phyloP scores from a whole-genome alignment of 2,329 filamentous ascomycete genomes.

The Zarea fungicola region DNA sequence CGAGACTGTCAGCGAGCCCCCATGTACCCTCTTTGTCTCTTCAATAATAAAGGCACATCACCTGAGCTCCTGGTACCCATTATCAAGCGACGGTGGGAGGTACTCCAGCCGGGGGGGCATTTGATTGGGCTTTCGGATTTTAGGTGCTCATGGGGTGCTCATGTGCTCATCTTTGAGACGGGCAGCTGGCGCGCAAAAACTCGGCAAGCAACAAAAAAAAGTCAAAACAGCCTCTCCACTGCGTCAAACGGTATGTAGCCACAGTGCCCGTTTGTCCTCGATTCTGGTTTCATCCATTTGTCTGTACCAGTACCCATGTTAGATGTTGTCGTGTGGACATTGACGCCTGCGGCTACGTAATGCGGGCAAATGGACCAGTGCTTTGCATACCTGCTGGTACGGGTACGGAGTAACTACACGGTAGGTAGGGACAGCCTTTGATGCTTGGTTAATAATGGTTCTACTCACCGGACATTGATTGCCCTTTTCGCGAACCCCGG shows the following conservation, averaged over 20 bases:
- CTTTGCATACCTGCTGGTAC: too few species aligned
- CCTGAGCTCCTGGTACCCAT: too few species aligned
- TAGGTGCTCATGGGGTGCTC: slow-evolving; percentile 26
- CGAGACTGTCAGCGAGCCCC: too few species aligned
- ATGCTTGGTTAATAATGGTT: too few species aligned
- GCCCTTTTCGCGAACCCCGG: too few species aligned
- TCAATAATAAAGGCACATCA: too few species aligned
- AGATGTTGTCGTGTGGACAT: not conserved
- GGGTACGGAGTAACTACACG: too few species aligned
- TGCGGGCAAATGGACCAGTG: not conserved
- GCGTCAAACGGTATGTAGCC: slow-evolving; percentile 18
- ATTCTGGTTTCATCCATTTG: not conserved
- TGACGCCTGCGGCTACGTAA: not conserved
- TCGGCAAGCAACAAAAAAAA: slow-evolving; percentile 29
- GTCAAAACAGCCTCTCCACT: not conserved
- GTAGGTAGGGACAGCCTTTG: too few species aligned
- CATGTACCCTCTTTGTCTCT: too few species aligned
- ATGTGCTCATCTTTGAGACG: slow-evolving; percentile 43
- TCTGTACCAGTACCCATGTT: not conserved
- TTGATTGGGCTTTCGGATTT: not conserved
- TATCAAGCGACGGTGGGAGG: too few species aligned
- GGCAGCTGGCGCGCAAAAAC: slow-evolving; percentile 30
- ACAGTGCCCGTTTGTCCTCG: not conserved
- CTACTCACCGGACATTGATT: too few species aligned
- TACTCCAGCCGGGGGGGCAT: not conserved